Percentiles rank a stretch among this genome's conserved stretches.
These are phyloP conservation scores for Yamagishiella unicocca DNA, from an alignment of 139 green algal genomes.

Conservation along the genomic window DNA sequence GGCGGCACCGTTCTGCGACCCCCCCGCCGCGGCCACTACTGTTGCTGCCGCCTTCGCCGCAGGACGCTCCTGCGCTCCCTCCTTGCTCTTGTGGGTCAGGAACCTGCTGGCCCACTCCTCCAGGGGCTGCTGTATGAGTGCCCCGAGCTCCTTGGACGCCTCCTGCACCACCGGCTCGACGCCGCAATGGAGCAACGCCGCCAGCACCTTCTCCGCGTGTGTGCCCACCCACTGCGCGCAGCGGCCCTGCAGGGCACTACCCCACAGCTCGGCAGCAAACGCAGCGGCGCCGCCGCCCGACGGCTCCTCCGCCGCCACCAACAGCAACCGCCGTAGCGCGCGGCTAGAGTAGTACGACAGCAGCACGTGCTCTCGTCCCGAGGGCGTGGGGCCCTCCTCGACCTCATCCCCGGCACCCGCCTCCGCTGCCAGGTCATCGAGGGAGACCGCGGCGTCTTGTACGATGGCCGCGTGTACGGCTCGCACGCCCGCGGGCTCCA, in stretches of 20 bases:
- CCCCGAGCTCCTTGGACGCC: constrained; percentile 43
- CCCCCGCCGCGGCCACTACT: not conserved
- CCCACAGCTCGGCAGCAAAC: constrained; percentile 68
- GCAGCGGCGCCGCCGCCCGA: not conserved
- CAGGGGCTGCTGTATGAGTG: constrained; percentile 27
- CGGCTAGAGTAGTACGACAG: constrained; percentile 71
- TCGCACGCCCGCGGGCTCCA: constrained; percentile 56
- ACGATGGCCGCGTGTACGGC: constrained; percentile 71
- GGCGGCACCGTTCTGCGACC: not conserved
- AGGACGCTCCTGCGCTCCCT: not conserved
- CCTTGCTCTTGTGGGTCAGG: not conserved
- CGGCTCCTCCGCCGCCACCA: constrained; percentile 53
- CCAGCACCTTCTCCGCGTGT: constrained; percentile 82
- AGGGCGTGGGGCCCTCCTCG: not conserved
- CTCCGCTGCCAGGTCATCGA: constrained; percentile 14
- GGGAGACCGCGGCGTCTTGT: constrained; percentile 21
- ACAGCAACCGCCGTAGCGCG: constrained; percentile 69
- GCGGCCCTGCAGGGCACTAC: constrained; percentile 56
- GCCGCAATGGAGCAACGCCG: constrained; percentile 69
- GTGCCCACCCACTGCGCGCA: constrained; percentile 65
- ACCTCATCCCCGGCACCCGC: constrained; percentile 16
- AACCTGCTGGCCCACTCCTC: constrained; percentile 29
- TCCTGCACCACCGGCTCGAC: constrained; percentile 39
- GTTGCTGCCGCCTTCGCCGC: not conserved
- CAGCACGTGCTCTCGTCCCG: constrained; percentile 61